Conservation (phyloP, 2,329 filamentous ascomycete species). For the Colletotrichum tropicicola region DNA sequence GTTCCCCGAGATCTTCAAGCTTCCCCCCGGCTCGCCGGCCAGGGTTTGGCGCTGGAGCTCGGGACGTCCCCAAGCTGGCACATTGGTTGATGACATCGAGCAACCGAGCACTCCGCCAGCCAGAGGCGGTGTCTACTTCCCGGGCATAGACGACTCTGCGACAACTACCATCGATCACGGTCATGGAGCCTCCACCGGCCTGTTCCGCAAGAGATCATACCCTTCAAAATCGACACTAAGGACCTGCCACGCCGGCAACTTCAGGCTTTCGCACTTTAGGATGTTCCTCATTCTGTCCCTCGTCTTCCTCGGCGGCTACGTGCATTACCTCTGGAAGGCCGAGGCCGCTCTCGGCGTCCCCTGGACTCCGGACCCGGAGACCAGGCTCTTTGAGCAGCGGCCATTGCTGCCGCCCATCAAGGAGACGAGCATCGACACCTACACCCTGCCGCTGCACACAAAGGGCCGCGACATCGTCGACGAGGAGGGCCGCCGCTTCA, state of each 20-base stretch:
- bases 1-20: conserved; percentile 13
- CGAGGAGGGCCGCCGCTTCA: conserved; percentile 63
- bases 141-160: conserved; percentile 27
- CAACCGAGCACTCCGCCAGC: conserved; percentile 28
- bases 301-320: conserved; percentile 45
- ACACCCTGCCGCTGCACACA: conserved; percentile 66
- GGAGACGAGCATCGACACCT: conserved; percentile 54
- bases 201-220: conserved; percentile 20
- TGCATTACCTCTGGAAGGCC: conserved; percentile 53
- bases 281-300: conserved; percentile 49
- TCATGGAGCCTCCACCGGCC: conserved; percentile 27
- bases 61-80: conserved; percentile 22
- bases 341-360: conserved; percentile 53
- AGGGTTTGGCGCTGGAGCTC: conserved; percentile 30
- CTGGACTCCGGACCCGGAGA: conserved; percentile 60
- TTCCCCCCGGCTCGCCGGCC: conserved; percentile 11
- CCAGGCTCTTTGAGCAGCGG: conserved; percentile 56
- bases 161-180: conserved; percentile 2
- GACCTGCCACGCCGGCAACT: conserved; percentile 18
- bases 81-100: conserved; percentile 29
- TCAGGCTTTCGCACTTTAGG: conserved; percentile 28
- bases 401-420: conserved; percentile 55
- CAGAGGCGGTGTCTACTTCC: conserved; percentile 29
- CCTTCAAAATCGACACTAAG: conserved; percentile 1
- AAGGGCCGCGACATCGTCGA: conserved; percentile 70